Evolutionary conservation across 768 basidiomycete genomes (phyloP), one percentile per base, ranked within the genome.

Genomic region (Tulasnella sp.): DNA sequence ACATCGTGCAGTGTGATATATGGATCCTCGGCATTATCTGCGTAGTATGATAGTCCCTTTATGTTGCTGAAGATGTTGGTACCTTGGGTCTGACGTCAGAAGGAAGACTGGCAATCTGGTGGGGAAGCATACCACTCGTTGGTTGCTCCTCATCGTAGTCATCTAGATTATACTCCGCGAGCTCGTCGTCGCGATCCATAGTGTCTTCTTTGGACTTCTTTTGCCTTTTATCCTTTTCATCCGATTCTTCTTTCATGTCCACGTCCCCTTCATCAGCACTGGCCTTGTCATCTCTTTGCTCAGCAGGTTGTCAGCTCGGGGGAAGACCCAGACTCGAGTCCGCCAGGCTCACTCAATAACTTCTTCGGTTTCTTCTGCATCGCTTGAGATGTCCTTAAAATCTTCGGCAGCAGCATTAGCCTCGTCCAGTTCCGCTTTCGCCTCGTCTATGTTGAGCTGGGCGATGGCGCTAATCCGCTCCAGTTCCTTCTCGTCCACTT

Each of bases 1-100:
- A 94, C 96, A 80, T 96, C 93, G 87, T 97, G 96, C 49, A 99
- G 83, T 0, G 97, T 99, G 79, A 99, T 93, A 81, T 96, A 99
- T 0, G 97, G 97, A 83, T 99, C 97, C 42, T 98, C 94, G 74
- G 93, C 88, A 80, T 96, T 95, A 80, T 95, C 90, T 72, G 90
- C 89, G 83, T 98, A 96, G 82, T 93, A 97, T 29, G 92, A 91
- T 71, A 99, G 85, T 22, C 96, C 97, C 81, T 97, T 97, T 83
- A 99, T 94, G 80, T 94, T 96, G 82, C 91, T 94, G 84, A 99
- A 99, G 22, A 93, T 92, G 49, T 96, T 85, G 79, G 70, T 72
- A 58, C 8, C 54, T 58, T 25, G 54, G 25, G 22, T 58, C 11
- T 58, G n/a, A 22, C 22, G 25, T 58, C 54, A 58, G 54, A 58